Base-by-base conservation (phyloP, 1,284 basidiomycete genomes). In the Ceratorhiza oryzae-sativae region DNA sequence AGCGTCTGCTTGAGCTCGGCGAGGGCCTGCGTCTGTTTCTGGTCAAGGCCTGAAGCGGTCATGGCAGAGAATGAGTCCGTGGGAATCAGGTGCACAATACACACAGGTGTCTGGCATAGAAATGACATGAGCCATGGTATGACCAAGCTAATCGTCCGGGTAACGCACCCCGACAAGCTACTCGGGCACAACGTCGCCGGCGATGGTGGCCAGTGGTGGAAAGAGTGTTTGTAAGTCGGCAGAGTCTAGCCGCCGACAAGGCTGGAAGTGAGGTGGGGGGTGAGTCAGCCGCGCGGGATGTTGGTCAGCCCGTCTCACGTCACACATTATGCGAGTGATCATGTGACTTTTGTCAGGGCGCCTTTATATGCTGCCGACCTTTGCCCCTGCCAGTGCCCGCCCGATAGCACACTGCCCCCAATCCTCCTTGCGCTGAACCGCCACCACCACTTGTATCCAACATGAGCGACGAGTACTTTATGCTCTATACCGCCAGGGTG, bases 401-500 rank as follows among this genome's bases (percentile, higher is more conserved):
- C 55, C 20, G 27, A 53, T 32, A 23, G 27, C 9, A 46, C 34
- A 48, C 42, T 27, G 60, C 34, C 62, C 41, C n/a, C 62, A n/a
- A 18, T 27, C 48, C 62, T 55, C 48, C 39, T 20, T 25, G 9
- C 63, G 18, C 45, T 30, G 9, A 30, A 34, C 30, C 30, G 51
- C 51, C 51, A 55, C 51, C 27, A 30, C 49, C 32, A 18, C 36
- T 15, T 30, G 23, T 25, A 9, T 36, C 23, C 39, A 46, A 12
- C 51, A 68, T 68, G 63, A 68, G 63, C 39, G 23, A 18, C 25
- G 63, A 68, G 32, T 34, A 34, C 36, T 46, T 68, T 23, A 51
- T 68, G 49, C 32, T 68, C 45, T 68, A 68, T 56, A 68, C 63
- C 39, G 63, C 63, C 39, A 68, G 36, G 51, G 63, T 68, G 23